Conservation (phyloP, 163 green algal genomes). For the Coccomyxa subellipsoidea region DNA sequence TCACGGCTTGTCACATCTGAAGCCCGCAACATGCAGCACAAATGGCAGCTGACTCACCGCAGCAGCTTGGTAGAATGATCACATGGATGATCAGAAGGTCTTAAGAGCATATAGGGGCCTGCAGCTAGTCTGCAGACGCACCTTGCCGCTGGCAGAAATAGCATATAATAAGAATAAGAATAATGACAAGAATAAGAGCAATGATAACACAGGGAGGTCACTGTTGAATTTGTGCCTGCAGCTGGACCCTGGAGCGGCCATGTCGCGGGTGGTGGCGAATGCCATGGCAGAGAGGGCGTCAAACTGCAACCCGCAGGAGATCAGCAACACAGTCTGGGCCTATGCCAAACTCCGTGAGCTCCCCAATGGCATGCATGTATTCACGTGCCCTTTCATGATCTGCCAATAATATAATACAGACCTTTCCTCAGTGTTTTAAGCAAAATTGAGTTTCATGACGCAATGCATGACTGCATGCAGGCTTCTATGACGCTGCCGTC, state of each 20-base stretch:
- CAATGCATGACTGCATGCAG: slow-evolving; percentile 6
- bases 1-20: too few relatives aligned
- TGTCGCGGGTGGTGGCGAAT: slow-evolving; percentile 14
- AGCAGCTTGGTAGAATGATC: too few relatives aligned
- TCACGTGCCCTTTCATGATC: not conserved
- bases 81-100: too few relatives aligned
- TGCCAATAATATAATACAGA: not conserved
- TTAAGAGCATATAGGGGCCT: not conserved
- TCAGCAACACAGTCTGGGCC: slow-evolving; percentile 37
- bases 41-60: too few relatives aligned
- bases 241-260: not conserved
- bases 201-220: not conserved
- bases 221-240: not conserved
- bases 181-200: too few relatives aligned
- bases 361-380: not conserved
- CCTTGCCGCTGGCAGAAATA: too few relatives aligned
- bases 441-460: not conserved
- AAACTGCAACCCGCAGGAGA: slow-evolving; percentile 39
- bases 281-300: slow-evolving; percentile 33
- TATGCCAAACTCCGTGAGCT: slow-evolving; percentile 29
- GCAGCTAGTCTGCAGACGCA: too few relatives aligned
- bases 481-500: slow-evolving; percentile 19
- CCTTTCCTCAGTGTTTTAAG: not conserved
- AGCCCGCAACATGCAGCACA: too few relatives aligned
- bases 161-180: too few relatives aligned